A percentile compares a stretch with the other conserved stretches of the same genome.
Evolutionary conservation across 208 protist species (phyloP).

Genomic region (Leishmania major): DNA sequence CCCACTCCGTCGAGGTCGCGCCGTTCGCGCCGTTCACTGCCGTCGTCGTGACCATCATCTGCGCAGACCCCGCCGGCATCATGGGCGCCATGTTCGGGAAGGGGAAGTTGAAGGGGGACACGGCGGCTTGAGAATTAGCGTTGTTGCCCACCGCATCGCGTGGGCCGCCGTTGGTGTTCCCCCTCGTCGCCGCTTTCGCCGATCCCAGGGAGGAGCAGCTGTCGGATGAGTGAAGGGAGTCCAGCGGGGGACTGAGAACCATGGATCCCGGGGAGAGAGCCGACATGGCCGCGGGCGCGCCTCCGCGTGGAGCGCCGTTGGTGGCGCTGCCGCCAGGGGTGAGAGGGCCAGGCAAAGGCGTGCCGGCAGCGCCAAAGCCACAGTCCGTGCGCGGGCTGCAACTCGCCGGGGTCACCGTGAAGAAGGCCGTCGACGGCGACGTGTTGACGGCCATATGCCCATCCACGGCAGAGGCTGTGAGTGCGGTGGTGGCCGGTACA

Average conservation of each 20-base stretch:
- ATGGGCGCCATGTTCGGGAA: conserved; percentile 11
- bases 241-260: conserved; percentile 24
- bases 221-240: conserved; percentile 25
- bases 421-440: conserved; percentile 7
- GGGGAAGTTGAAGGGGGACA: conserved; percentile 3
- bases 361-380: conserved; percentile 25
- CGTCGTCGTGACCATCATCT: background rate
- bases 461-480: background rate
- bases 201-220: conserved; percentile 17
- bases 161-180: background rate
- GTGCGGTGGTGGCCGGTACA: background rate
- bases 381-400: conserved; percentile 11
- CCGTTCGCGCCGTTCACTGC: background rate
- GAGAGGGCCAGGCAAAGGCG: conserved; percentile 8
- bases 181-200: background rate
- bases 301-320: background rate
- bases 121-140: background rate
- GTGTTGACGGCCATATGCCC: background rate
- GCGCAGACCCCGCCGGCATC: conserved; percentile 2
- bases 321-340: background rate
- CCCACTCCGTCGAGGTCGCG: conserved; percentile 9
- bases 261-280: conserved; percentile 14
- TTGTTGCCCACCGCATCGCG: background rate
- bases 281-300: background rate
- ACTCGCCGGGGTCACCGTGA: conserved; percentile 9